Conservation (phyloP, 306 rosid species). For the Trifolium fragiferum region DNA sequence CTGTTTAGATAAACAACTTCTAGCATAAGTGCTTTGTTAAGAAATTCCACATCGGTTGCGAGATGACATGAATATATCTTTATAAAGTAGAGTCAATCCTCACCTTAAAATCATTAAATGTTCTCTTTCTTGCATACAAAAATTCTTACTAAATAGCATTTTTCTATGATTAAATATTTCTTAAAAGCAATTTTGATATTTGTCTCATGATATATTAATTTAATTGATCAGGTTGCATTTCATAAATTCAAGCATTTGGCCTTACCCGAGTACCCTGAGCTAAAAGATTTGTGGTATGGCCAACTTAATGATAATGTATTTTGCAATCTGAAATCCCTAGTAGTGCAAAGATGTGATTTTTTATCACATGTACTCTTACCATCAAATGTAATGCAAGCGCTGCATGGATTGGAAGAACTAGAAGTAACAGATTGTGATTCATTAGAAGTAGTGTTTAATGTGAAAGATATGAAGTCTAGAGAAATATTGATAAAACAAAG, state of each 20-base stretch:
- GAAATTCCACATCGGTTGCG: too few relatives aligned
- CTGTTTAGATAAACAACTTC: too few relatives aligned
- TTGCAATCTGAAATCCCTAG: conserved; percentile 9
- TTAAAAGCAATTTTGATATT: background rate
- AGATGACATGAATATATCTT: too few relatives aligned
- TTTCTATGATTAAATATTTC: too few relatives aligned
- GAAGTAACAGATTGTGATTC: conserved; percentile 30
- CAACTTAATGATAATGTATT: background rate
- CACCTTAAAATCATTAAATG: too few relatives aligned
- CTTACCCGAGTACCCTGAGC: background rate
- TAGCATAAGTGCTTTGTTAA: too few relatives aligned
- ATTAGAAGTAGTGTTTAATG: conserved; percentile 14
- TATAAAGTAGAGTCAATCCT: too few relatives aligned
- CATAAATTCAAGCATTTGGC: background rate
- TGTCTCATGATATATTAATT: background rate
- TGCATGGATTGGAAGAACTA: background rate
- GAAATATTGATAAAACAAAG: background rate
- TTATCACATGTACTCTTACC: conserved; percentile 23
- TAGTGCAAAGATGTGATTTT: conserved; percentile 16
- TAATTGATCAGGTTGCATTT: conserved; percentile 2
- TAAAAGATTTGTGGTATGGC: conserved; percentile 8
- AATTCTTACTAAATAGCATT: too few relatives aligned
- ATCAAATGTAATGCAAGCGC: background rate
- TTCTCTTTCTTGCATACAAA: too few relatives aligned
- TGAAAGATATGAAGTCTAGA: background rate